Conservation (phyloP, 192 early-diverging fungal species). For the Lobosporangium transversale region DNA sequence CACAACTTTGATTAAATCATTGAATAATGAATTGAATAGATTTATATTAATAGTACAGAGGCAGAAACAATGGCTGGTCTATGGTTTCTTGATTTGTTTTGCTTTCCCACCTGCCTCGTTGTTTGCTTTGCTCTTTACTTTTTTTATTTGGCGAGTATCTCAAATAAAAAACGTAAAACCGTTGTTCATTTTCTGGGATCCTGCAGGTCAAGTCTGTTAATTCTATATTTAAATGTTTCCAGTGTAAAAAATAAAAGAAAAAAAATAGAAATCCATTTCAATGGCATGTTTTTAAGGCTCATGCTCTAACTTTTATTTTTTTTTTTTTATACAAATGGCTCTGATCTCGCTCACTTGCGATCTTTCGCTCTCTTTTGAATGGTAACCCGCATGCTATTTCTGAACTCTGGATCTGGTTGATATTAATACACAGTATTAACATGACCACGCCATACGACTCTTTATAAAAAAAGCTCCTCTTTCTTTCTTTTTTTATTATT, state of each 20-base stretch:
- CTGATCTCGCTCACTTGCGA: neutral
- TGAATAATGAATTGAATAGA: neutral
- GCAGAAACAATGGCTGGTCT: neutral
- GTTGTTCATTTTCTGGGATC: neutral
- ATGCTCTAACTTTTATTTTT: neutral
- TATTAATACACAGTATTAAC: slow-evolving; percentile 4
- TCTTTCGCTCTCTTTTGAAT: neutral
- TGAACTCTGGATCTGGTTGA: slow-evolving; percentile 7
- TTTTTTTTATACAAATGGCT: neutral
- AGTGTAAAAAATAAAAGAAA: no score
- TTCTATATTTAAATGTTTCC: slow-evolving; percentile 7
- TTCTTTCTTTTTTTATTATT: neutral
- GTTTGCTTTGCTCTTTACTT: neutral
- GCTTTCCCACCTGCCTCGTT: neutral
- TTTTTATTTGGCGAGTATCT: neutral
- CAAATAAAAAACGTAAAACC: no score
- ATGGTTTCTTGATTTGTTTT: no score
- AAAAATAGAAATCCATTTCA: no score
- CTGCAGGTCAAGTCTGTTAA: neutral
- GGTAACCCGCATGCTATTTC: slow-evolving; percentile 10
- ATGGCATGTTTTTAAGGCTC: slow-evolving; percentile 3
- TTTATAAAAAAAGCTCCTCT: neutral
- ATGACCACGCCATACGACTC: neutral
- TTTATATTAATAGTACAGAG: neutral
- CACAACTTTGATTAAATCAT: neutral